Conservation (phyloP, 2,329 filamentous ascomycete species). For the Aspergillus felis region DNA sequence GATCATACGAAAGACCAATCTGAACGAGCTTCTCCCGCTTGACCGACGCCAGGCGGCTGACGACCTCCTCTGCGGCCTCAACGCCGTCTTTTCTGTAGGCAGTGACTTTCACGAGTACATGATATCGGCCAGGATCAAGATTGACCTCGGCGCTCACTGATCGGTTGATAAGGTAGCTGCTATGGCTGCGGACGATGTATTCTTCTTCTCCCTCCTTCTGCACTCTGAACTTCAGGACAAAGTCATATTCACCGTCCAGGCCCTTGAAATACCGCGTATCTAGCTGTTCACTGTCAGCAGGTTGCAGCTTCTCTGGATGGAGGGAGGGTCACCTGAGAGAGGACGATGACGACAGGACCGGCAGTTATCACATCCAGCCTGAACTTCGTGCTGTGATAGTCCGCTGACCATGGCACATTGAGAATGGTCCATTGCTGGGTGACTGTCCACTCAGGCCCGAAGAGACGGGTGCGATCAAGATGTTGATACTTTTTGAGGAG, state of each 20-base stretch:
- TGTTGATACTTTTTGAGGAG: conserved; percentile 56
- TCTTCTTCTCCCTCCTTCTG: conserved; percentile 59
- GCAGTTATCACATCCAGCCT: conserved; percentile 50
- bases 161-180: conserved; percentile 61
- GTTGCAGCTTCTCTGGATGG: background rate
- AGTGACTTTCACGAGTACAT: conserved; percentile 70
- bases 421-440: conserved; percentile 60
- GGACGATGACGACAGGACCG: conserved; percentile 55
- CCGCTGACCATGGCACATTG: conserved; percentile 57
- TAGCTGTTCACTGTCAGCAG: conserved; percentile 34
- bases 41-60: conserved; percentile 60
- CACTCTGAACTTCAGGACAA: conserved; percentile 56
- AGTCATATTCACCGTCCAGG: conserved; percentile 55
- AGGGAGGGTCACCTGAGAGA: conserved; percentile 46
- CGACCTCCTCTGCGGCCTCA: conserved; percentile 61
- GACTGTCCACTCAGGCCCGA: conserved; percentile 58
- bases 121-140: conserved; percentile 70
- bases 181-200: conserved; percentile 56
- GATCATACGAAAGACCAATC: conserved; percentile 44
- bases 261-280: conserved; percentile 60
- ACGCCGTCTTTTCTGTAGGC: conserved; percentile 54
- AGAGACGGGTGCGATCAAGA: conserved; percentile 59
- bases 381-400: conserved; percentile 60
- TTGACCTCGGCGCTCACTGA: conserved; percentile 74
- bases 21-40: conserved; percentile 66